Evolutionary conservation across 208 protist species (phyloP), one percentile per base, ranked within the genome.

Genomic region (Angomonas deanei): DNA sequence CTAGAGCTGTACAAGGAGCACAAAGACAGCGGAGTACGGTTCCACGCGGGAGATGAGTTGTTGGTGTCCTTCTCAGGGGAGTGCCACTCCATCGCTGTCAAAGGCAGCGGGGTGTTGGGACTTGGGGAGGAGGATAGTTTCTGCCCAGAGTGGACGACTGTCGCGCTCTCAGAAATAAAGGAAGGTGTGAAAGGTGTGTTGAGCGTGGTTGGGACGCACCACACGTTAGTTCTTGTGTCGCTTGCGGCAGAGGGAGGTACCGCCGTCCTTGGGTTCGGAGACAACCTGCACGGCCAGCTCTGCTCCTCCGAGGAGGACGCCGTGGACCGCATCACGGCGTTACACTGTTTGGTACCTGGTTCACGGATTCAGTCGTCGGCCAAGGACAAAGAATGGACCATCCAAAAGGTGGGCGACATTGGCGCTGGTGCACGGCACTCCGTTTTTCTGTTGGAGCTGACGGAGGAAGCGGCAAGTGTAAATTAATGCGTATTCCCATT

Each of bases 281-380:
- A 86, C 48, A 92, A 94, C 63, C 68, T 92, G 46, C 74, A 92
- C 62, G 85, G 85, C 26, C 83, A 94, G 54, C 55, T 94, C 13
- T 82, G 76, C 8, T 21, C 21, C 27, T 21, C 1, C 8, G 30
- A 39, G 19, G 19, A 19, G 21, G 38, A 53, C 0, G 57, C 52
- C 6, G 63, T 52, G 11, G 62, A 64, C 10, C 42, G 28, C 0
- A 63, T 82, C 26, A 1, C 66, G 19, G 34, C 26, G 3, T 67
- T 72, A 23, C 61, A 52, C 26, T 19, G 19, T 33, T 1, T 84
- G 84, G 4, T 71, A 88, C 55, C 55, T 57, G 3, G 61, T 80
- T 36, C 62, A 52, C 36, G 46, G 17, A 15, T 31, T 26, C 77
- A 73, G 68, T 42, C 24, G 23, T 30, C 21, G 5, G 47, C 5